Base-by-base conservation (phyloP, 768 basidiomycete genomes). In the Psilocybe tampanensis region DNA sequence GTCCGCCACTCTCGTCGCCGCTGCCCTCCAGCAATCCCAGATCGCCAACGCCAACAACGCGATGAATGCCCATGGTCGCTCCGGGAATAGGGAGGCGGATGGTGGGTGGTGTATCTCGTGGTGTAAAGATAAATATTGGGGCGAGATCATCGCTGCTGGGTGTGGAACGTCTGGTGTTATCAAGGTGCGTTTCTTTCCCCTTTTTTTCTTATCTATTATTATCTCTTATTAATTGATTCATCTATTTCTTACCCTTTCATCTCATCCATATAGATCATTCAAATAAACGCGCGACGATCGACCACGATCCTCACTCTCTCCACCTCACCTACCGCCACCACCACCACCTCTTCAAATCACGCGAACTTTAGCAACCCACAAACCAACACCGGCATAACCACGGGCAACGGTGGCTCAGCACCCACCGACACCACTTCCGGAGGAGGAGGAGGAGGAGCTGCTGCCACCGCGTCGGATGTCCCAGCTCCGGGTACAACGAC, bases 41-140 rank as follows among this genome's bases (percentile, higher is more conserved):
- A 24, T 9, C 15, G 9, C 43, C 58, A 11, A 47, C 51, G 8
- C 47, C 58, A 5, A 51, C 70, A 59, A 47, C 66, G 62, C 48
- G 63, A 58, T n/a, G n/a, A 29, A 9, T 9, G 29, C 5, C 23
- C 64, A 41, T 60, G 78, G 54, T 73, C 76, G 83, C 1, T 58
- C 75, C 21, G 88, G 85, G 0, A 86, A 84, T 62, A 79, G 89
- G 41, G 91, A 95, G 70, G 93, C 93, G 2, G 88, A 94, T 53
- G 94, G 94, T 3, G 95, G 92, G 1, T 98, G 94, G 94, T 90
- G 88, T 55, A 72, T 99, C 42, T 90, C 89, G 8, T 99, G 95
- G 95, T 98, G 95, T 72, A 93, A 94, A 67, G 97, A 98, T 65
- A 81, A 83, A 58, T 97, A 95, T 72, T 97, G 95, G 95, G 96